phyloP scores from a whole-genome alignment of 441 rosid species.

The Macaranga tanarius region DNA sequence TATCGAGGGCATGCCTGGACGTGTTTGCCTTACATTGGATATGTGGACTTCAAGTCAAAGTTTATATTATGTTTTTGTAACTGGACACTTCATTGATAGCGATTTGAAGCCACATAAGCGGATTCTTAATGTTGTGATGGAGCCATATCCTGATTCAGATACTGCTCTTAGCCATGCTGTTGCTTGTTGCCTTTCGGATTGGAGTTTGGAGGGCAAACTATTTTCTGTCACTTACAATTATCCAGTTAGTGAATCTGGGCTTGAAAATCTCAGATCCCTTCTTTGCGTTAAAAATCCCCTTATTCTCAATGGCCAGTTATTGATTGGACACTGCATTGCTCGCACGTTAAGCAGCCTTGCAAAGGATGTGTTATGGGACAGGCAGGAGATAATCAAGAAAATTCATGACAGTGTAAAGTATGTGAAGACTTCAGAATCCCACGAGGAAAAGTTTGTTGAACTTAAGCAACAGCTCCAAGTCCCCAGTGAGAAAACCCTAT shows the following conservation, averaged over 20 bases:
- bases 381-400: constrained; percentile 56
- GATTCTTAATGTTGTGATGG: constrained; percentile 81
- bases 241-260: constrained; percentile 48
- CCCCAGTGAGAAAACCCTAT: constrained; percentile 60
- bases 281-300: constrained; percentile 71
- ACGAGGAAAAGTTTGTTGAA: constrained; percentile 80
- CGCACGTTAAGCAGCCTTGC: constrained; percentile 53
- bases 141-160: constrained; percentile 77
- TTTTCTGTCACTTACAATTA: constrained; percentile 69
- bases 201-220: constrained; percentile 76
- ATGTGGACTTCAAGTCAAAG: constrained; percentile 68
- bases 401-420: constrained; percentile 79
- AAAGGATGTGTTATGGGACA: constrained; percentile 52
- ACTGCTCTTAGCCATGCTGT: constrained; percentile 74
- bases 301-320: constrained; percentile 71
- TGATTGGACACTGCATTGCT: constrained; percentile 67
- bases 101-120: constrained; percentile 80
- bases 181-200: constrained; percentile 77
- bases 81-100: constrained; percentile 72
- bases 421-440: constrained; percentile 80
- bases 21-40: constrained; percentile 71
- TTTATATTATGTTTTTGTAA: constrained; percentile 69
- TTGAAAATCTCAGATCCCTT: constrained; percentile 61
- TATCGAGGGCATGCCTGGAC: constrained; percentile 71
- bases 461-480: constrained; percentile 86